Conservation (phyloP, 768 basidiomycete species). For the Auricularia heimuer region DNA sequence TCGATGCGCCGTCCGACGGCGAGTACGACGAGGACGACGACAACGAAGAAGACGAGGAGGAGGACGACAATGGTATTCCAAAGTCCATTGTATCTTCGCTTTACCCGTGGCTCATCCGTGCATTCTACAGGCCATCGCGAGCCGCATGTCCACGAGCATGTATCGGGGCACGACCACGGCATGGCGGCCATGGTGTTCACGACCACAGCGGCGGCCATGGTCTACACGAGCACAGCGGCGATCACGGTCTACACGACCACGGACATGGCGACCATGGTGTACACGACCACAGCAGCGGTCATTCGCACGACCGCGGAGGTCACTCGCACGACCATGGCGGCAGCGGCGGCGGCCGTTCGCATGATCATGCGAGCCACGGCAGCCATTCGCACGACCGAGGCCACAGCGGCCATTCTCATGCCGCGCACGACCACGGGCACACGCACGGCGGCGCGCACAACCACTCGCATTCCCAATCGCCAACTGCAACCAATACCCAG, state of each 20-base stretch:
- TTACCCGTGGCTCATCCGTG: background rate
- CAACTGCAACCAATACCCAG: slow-evolving; percentile 4
- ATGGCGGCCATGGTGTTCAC: slow-evolving; percentile 19
- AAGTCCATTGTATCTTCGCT: background rate
- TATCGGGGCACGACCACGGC: slow-evolving; percentile 27
- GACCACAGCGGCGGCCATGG: slow-evolving; percentile 19
- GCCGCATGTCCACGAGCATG: slow-evolving; percentile 12
- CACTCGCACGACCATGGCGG: too few species aligned
- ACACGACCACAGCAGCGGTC: too few species aligned
- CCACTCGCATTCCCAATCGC: slow-evolving; percentile 12
- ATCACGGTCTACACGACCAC: slow-evolving; percentile 13
- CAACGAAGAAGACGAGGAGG: slow-evolving; percentile 3
- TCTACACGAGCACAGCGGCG: too few species aligned
- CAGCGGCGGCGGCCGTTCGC: background rate
- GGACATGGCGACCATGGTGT: background rate
- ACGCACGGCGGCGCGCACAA: slow-evolving; percentile 15
- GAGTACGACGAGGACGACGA: slow-evolving; percentile 16
- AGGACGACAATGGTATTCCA: background rate
- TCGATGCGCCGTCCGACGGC: slow-evolving; percentile 20
- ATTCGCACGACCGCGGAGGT: too few species aligned
- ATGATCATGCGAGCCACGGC: background rate
- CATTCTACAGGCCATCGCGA: background rate
- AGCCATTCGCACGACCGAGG: slow-evolving; percentile 13
- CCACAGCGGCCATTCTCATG: slow-evolving; percentile 17
- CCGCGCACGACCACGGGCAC: slow-evolving; percentile 25